Evolutionary conservation across 2,329 filamentous ascomycete species (phyloP).

Genomic region (Apiospora kogelbergensis): DNA sequence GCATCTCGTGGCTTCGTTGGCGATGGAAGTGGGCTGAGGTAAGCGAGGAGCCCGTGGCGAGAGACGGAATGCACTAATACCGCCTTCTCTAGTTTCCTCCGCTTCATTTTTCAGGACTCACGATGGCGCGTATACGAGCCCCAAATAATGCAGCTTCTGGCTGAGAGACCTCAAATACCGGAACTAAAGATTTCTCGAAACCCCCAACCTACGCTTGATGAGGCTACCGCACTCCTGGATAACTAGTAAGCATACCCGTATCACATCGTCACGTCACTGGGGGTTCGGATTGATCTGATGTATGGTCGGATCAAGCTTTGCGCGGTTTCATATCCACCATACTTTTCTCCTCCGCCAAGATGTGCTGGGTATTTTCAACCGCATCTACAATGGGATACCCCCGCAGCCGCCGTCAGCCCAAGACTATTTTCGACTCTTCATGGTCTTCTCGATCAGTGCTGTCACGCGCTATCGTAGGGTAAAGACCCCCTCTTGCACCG

Average conservation of each 20-base stretch:
- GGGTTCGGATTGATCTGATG: background rate
- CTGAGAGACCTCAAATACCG: slow-evolving; percentile 14
- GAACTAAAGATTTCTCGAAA: slow-evolving; percentile 15
- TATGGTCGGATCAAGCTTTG: slow-evolving; percentile 14
- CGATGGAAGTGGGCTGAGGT: slow-evolving; percentile 18
- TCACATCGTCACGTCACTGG: background rate
- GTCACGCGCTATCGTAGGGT: slow-evolving; percentile 32
- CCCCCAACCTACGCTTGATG: slow-evolving; percentile 12
- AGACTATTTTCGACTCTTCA: slow-evolving; percentile 35
- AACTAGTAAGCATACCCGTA: slow-evolving; percentile 14
- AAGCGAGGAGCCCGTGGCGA: background rate
- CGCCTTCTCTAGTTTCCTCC: background rate
- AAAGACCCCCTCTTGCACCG: background rate
- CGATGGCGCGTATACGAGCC: slow-evolving; percentile 12
- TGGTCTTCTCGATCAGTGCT: slow-evolving; percentile 37
- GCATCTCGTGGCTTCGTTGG: slow-evolving; percentile 2
- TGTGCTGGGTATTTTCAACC: slow-evolving; percentile 19
- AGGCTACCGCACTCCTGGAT: slow-evolving; percentile 17
- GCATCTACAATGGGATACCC: slow-evolving; percentile 18
- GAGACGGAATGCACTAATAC: background rate
- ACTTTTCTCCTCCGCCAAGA: slow-evolving; percentile 28
- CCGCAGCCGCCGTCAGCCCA: slow-evolving; percentile 20
- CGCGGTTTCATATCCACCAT: slow-evolving; percentile 23
- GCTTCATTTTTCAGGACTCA: slow-evolving; percentile 17
- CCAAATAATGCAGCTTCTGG: slow-evolving; percentile 9